Percentiles rank a stretch among this genome's conserved stretches.
phyloP scores from a whole-genome alignment of 805 yeast species.

The Saccharomyces mikatae region DNA sequence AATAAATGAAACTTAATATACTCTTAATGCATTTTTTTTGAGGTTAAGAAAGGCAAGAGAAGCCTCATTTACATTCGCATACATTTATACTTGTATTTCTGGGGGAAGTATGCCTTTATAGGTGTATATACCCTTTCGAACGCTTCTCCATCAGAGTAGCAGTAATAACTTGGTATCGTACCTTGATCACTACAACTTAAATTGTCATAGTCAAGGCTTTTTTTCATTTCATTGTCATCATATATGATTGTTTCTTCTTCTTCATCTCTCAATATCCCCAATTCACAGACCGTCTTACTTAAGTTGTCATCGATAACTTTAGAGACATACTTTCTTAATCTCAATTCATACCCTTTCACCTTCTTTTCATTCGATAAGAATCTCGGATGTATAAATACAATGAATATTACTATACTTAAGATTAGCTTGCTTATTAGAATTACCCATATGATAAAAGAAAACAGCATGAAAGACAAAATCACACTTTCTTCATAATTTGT shows the following conservation, averaged over 20 bases:
- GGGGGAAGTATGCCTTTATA: not conserved
- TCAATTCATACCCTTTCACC: not conserved
- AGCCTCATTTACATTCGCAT: not conserved
- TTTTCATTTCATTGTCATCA: not conserved
- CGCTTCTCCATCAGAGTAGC: not conserved
- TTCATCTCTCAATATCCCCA: not conserved
- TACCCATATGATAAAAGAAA: conserved; percentile 67
- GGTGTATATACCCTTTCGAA: not conserved
- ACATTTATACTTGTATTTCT: not conserved
- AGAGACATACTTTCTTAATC: not conserved
- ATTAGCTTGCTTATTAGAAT: conserved; percentile 50
- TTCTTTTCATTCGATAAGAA: not conserved
- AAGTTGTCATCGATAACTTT: not conserved
- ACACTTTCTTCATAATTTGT: conserved; percentile 57
- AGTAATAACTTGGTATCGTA: not conserved
- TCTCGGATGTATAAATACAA: not conserved
- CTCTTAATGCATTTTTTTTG: not conserved
- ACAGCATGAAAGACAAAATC: conserved; percentile 62
- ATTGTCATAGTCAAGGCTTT: not conserved
- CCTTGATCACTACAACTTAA: not conserved
- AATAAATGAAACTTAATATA: not conserved
- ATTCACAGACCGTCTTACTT: not conserved
- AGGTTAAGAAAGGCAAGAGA: not conserved
- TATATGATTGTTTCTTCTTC: not conserved
- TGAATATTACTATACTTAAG: not conserved